Evolutionary conservation across 73 alveolate species (phyloP).

Genomic region (Uronychia setigera): DNA sequence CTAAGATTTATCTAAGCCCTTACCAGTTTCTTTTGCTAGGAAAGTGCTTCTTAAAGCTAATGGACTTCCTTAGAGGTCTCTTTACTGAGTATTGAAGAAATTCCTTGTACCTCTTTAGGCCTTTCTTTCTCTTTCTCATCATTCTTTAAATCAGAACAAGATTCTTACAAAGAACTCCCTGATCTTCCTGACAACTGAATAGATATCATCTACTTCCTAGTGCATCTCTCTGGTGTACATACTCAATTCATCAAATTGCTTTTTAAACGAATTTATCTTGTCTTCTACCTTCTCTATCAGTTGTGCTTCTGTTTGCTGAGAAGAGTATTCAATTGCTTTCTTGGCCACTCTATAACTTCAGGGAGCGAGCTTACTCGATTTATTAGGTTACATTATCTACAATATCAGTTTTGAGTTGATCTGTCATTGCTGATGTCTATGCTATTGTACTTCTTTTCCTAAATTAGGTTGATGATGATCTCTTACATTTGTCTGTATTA

Average conservation of each 20-base stretch:
- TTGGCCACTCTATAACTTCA: not conserved
- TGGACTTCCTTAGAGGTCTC: no score
- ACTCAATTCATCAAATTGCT: not conserved
- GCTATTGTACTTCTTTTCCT: not conserved
- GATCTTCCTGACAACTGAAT: not conserved
- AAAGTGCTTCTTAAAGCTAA: no score
- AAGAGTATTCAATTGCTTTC: not conserved
- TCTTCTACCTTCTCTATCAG: not conserved
- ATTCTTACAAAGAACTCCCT: not conserved
- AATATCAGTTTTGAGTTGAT: no score
- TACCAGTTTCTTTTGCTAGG: no score
- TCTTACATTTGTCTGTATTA: not conserved
- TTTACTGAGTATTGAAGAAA: no score
- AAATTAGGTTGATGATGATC: not conserved
- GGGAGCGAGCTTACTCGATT: not conserved
- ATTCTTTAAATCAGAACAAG: not conserved
- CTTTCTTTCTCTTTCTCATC: not conserved
- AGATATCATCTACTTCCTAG: not conserved
- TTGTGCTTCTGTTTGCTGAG: not conserved
- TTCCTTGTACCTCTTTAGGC: not conserved
- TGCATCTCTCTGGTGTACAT: not conserved
- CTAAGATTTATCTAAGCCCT: no score
- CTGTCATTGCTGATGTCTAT: no score
- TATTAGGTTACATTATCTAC: not conserved
- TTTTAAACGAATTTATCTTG: not conserved